Evolutionary conservation across 164 flowering plant species (phyloP).

Genomic region (Magnolia sinica): DNA sequence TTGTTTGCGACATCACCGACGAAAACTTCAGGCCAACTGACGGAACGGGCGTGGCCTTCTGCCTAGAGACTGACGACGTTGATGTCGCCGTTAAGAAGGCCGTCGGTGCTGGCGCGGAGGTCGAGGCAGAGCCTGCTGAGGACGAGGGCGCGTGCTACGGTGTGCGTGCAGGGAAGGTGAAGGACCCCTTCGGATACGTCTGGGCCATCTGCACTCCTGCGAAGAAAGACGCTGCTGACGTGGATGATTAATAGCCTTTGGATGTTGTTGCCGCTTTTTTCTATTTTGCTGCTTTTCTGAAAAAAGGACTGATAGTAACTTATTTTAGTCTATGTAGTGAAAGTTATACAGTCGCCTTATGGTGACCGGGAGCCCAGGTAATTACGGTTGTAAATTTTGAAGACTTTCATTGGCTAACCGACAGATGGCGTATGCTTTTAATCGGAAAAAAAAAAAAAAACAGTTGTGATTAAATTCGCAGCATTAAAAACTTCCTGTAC

Average conservation of each 20-base stretch:
- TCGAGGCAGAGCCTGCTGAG: conserved; percentile 34
- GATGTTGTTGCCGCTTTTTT: not conserved
- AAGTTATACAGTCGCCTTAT: not conserved
- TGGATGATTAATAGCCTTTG: conserved; percentile 24
- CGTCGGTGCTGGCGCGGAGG: conserved; percentile 51
- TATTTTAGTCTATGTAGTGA: not conserved
- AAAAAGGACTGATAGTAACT: not conserved
- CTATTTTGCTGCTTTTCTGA: not conserved
- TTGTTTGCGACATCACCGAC: conserved; percentile 51
- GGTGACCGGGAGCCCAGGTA: not conserved
- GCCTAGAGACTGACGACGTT: conserved; percentile 64
- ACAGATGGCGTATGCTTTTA: not conserved
- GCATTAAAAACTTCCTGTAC: too few relatives aligned
- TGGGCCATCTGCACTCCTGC: conserved; percentile 54
- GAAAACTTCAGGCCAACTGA: conserved; percentile 21
- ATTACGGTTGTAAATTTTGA: not conserved
- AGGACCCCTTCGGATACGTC: conserved; percentile 64
- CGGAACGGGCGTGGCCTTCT: conserved; percentile 26
- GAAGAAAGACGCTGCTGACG: conserved; percentile 19
- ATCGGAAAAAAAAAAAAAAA: too few relatives aligned
- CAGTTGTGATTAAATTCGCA: too few relatives aligned
- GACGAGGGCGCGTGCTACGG: conserved; percentile 47
- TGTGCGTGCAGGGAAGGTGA: conserved; percentile 52
- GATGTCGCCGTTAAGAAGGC: conserved; percentile 53
- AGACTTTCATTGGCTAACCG: not conserved